phyloP scores from a whole-genome alignment of 2,329 filamentous ascomycete species.

The Phyllosticta citriasiana region DNA sequence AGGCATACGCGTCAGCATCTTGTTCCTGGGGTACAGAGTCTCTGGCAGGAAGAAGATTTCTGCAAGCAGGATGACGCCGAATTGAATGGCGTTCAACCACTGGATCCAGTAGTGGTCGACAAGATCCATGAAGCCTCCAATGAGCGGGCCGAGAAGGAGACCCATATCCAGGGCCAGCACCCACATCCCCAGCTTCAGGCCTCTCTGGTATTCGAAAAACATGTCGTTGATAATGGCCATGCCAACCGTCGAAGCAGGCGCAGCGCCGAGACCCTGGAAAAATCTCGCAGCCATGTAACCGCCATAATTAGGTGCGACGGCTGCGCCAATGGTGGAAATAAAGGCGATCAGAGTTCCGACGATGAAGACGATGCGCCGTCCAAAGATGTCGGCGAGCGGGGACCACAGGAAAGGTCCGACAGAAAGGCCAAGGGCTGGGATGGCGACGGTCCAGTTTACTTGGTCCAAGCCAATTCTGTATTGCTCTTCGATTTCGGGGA shows the following conservation, averaged over 20 bases:
- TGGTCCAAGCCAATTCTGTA: constrained; percentile 32
- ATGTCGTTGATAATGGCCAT: constrained; percentile 46
- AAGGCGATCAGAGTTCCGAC: constrained; percentile 34
- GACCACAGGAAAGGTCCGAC: constrained; percentile 23
- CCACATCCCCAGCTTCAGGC: constrained; percentile 47
- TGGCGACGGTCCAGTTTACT: constrained; percentile 46
- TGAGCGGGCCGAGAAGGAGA: constrained; percentile 38
- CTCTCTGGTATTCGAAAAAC: constrained; percentile 48
- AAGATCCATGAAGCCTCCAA: constrained; percentile 44
- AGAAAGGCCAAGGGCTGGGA: constrained; percentile 26
- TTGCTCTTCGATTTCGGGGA: constrained; percentile 38
- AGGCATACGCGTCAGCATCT: constrained; percentile 35
- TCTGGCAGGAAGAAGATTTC: constrained; percentile 45
- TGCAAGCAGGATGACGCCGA: constrained; percentile 37
- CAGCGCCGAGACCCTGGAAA: constrained; percentile 48
- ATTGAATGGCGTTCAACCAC: constrained; percentile 46
- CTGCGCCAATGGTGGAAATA: constrained; percentile 33
- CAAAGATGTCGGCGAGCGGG: constrained; percentile 24
- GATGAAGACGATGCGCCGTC: constrained; percentile 38
- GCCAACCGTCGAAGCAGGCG: constrained; percentile 45
- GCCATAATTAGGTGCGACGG: constrained; percentile 31
- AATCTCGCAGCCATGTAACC: constrained; percentile 50
- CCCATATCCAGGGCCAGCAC: constrained; percentile 47
- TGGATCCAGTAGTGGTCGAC: constrained; percentile 42
- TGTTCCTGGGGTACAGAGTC: constrained; percentile 45